Percentiles rank a stretch among this genome's conserved stretches.
Conservation (phyloP, 768 basidiomycete genomes). For the Boletus subcaerulescens region DNA sequence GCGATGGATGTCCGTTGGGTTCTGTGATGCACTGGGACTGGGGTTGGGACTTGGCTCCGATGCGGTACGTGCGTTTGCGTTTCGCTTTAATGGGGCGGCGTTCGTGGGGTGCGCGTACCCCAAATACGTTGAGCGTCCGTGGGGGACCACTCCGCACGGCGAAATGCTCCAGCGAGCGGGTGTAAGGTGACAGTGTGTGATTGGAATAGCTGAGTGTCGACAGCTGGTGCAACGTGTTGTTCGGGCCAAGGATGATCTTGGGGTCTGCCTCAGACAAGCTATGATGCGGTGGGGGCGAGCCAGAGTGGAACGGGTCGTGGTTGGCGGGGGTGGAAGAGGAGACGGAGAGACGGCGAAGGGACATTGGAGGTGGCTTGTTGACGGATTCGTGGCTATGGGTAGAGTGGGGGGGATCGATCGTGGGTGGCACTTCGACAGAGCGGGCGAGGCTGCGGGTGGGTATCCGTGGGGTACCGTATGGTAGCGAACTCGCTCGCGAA, state of each 20-base stretch:
- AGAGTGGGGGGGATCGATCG: constrained; percentile 28
- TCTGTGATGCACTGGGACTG: constrained; percentile 1
- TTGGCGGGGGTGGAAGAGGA: constrained; percentile 25
- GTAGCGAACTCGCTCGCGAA: constrained; percentile 11
- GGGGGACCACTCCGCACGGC: constrained; percentile 88
- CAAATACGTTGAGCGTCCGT: constrained; percentile 36
- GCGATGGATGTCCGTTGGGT: constrained; percentile 2
- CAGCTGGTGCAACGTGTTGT: constrained; percentile 79
- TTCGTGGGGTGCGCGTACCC: constrained; percentile 37
- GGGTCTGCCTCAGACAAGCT: constrained; percentile 41
- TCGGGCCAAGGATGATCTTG: constrained; percentile 65
- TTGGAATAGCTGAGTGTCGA: constrained; percentile 85
- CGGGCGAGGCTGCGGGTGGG: constrained; percentile 41
- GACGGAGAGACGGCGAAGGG: constrained; percentile 35
- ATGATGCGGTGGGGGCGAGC: constrained; percentile 34
- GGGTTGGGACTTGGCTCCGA: constrained; percentile 39
- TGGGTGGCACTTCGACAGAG: constrained; percentile 47
- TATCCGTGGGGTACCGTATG: constrained; percentile 5
- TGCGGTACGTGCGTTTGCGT: constrained; percentile 68
- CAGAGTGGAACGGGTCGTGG: constrained; percentile 33
- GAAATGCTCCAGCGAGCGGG: constrained; percentile 85
- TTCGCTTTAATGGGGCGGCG: constrained; percentile 65
- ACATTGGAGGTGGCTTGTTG: constrained; percentile 15
- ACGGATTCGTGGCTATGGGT: constrained; percentile 14
- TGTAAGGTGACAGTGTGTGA: constrained; percentile 93